A percentile compares a stretch with the other conserved stretches of the same genome.
Evolutionary conservation across 116 monocot species (phyloP).

Genomic region (Posidonia oceanica): DNA sequence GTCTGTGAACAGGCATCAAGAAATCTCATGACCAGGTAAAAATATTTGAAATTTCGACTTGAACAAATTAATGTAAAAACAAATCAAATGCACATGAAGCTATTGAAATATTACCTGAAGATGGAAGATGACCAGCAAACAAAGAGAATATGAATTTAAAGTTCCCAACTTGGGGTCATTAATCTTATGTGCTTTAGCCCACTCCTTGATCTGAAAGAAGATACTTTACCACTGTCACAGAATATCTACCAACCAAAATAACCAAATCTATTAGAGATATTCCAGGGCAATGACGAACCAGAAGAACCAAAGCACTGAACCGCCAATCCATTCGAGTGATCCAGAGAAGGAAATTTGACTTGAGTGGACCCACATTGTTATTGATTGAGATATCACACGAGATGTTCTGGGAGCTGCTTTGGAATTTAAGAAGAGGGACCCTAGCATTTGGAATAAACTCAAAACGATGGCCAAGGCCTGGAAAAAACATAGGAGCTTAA

Average conservation of each 20-base stretch:
- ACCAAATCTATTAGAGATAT: neutral
- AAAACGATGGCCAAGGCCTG: conserved; percentile 37
- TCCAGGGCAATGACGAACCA: conserved; percentile 33
- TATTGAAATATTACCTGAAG: conserved; percentile 55
- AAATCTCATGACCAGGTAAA: neutral
- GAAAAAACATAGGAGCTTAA: neutral
- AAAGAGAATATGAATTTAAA: conserved; percentile 81
- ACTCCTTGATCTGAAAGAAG: conserved; percentile 68
- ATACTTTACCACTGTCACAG: neutral
- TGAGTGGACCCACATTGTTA: conserved; percentile 51
- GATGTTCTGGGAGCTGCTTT: conserved; percentile 41
- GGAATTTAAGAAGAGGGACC: conserved; percentile 67
- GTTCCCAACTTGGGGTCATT: conserved; percentile 76
- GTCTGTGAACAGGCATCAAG: conserved; percentile 34
- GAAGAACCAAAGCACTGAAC: conserved; percentile 75
- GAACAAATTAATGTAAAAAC: too few relatives aligned
- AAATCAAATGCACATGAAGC: neutral
- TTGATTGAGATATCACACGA: conserved; percentile 79
- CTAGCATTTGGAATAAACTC: conserved; percentile 52
- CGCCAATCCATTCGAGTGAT: conserved; percentile 52
- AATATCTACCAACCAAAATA: neutral
- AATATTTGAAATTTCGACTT: neutral
- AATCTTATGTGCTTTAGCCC: conserved; percentile 78
- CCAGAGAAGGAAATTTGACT: conserved; percentile 52
- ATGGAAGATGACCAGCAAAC: conserved; percentile 75